A percentile compares a stretch with the other conserved stretches of the same genome.
Conservation (phyloP, 495 filamentous ascomycete species). For the Daldinia caldariorum region DNA sequence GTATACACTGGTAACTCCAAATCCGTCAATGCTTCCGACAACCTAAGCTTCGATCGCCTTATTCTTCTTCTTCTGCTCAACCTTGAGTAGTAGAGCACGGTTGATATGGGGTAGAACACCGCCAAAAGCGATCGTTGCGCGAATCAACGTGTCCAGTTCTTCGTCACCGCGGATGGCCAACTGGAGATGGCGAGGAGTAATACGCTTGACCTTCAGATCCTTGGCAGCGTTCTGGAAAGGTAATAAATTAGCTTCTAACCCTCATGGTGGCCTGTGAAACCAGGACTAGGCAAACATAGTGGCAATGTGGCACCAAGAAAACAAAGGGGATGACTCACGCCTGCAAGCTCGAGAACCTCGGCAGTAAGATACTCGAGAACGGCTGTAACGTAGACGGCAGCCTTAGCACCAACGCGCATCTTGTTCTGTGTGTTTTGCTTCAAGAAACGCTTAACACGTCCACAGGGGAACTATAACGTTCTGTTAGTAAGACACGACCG, state of each 20-base stretch:
- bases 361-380: slow-evolving; percentile 98
- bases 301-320: slow-evolving; percentile 25
- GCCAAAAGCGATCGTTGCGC: slow-evolving; percentile 97
- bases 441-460: slow-evolving; percentile 99
- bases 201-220: slow-evolving; percentile 99
- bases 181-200: slow-evolving; percentile 97
- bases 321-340: slow-evolving; percentile 61
- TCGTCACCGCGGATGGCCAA: slow-evolving; percentile 98
- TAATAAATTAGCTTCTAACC: slow-evolving; percentile 24
- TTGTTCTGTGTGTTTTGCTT: slow-evolving; percentile 99
- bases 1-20: slow-evolving; percentile 13
- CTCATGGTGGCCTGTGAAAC: neutral
- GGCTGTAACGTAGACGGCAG: slow-evolving; percentile 97
- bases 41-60: slow-evolving; percentile 69
- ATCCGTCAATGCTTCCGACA: slow-evolving; percentile 10
- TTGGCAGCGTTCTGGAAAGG: slow-evolving; percentile 84
- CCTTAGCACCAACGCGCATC: slow-evolving; percentile 99
- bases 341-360: slow-evolving; percentile 97
- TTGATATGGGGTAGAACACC: slow-evolving; percentile 99
- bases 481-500: slow-evolving; percentile 47
- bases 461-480: slow-evolving; percentile 86
- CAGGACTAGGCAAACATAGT: neutral
- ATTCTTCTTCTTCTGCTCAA: slow-evolving; percentile 99
- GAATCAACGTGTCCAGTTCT: slow-evolving; percentile 96
- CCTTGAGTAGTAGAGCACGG: slow-evolving; percentile 94